Base-by-base conservation (phyloP, 371 early-diverging fungal species). In the Phascolomyces articulosus region DNA sequence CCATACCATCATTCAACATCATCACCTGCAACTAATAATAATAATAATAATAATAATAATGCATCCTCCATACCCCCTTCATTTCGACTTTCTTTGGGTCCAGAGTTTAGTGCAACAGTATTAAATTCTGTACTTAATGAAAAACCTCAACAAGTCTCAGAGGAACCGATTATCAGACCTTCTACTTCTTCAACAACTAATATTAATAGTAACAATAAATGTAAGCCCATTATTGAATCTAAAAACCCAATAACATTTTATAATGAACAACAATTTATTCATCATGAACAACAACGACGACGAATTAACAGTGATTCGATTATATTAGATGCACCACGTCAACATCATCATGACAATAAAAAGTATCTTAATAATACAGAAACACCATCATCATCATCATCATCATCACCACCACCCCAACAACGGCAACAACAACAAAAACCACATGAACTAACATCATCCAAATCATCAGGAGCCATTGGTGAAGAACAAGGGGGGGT, bases 401-500 rank as follows among this genome's bases (percentile, higher is more conserved):
- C 55, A 16, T 15, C 55, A 2, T 55, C 29, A 18, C 4, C n/a
- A 26, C 15, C 20, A 31, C 7, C 29, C 2, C 27, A 31, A 31
- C 24, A 55, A n/a, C 57, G 10, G 21, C 40, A 13, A 11, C 18
- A 23, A 57, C 20, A 40, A n/a, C 21, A 57, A 20, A 31, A 40
- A 40, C n/a, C 10, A 24, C 40, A 57, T 57, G 31, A 20, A 27
- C 40, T 20, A 31, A 53, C 16, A 44, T 44, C 44, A 3, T 44
- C 44, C 4, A 44, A 44, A 18, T 44, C 44, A 15, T 15, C 44
- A 0, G 44, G 18, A 3, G 44, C 44, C 8, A n/a, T 44, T 26
- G 63, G n/a, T n/a, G n/a, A n/a, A n/a, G n/a, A n/a, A n/a, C n/a
- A 54, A 4, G 40, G 28, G n/a, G 40, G 28, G 10, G 53, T 53